These are phyloP conservation scores for Colletotrichum sidae DNA, from an alignment of 2,329 filamentous ascomycete species.

Conservation along the genomic window DNA sequence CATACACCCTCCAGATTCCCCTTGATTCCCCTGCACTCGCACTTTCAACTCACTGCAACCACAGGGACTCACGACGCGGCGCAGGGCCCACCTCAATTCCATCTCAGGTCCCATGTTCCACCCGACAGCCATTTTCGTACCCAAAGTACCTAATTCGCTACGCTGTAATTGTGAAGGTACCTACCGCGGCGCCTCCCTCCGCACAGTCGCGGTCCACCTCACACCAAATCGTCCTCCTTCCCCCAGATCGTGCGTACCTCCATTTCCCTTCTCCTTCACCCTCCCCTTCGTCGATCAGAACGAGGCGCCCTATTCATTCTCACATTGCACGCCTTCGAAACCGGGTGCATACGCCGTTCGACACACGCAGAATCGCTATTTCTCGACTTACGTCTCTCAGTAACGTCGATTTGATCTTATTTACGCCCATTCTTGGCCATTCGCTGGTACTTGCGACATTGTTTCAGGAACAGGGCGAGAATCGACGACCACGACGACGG, in stretches of 20 bases:
- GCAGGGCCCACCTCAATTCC: conserved; percentile 17
- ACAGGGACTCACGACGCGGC: neutral
- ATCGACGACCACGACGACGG: conserved; percentile 6
- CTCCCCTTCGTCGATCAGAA: conserved; percentile 28
- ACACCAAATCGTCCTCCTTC: conserved; percentile 32
- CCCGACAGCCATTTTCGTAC: too few relatives aligned
- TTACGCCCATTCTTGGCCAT: conserved; percentile 8
- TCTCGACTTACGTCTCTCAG: neutral
- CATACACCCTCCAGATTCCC: conserved; percentile 25
- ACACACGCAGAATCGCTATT: conserved; percentile 2
- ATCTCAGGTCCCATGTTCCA: neutral
- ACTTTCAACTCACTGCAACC: conserved; percentile 31
- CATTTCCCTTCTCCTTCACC: conserved; percentile 26
- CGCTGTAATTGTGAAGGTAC: too few relatives aligned
- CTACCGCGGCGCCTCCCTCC: conserved; percentile 17
- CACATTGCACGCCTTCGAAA: conserved; percentile 13
- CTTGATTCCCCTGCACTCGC: conserved; percentile 25
- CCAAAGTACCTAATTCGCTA: too few relatives aligned
- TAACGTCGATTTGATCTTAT: conserved; percentile 6
- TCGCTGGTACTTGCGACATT: conserved; percentile 24
- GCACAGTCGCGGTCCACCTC: conserved; percentile 19
- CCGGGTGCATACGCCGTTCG: neutral
- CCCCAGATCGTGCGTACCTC: conserved; percentile 34
- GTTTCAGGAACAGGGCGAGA: conserved; percentile 20
- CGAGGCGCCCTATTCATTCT: conserved; percentile 17